Percentiles rank a stretch among this genome's conserved stretches.
phyloP scores from a whole-genome alignment of 2,329 filamentous ascomycete species.

The Stagonosporopsis chrysanthemi region DNA sequence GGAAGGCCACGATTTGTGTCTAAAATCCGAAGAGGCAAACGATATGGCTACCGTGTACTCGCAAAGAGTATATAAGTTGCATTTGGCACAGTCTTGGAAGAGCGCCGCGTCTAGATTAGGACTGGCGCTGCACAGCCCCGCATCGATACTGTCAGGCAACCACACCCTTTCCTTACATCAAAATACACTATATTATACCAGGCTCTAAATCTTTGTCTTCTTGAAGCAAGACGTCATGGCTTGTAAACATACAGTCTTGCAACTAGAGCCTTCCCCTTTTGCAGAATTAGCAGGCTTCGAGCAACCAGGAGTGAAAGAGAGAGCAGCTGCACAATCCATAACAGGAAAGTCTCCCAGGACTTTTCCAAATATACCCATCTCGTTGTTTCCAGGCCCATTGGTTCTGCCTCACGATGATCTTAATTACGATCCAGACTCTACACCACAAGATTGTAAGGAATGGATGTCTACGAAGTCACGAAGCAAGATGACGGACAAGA shows the following conservation, averaged over 20 bases:
- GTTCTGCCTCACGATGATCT: slow-evolving; percentile 68
- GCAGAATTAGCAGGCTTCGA: slow-evolving; percentile 47
- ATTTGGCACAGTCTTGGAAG: background rate
- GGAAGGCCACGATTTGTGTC: background rate
- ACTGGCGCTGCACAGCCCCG: slow-evolving; percentile 4
- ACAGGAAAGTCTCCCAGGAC: slow-evolving; percentile 13
- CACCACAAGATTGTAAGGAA: slow-evolving; percentile 60
- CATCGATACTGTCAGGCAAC: background rate
- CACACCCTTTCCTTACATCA: background rate
- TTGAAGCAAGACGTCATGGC: background rate
- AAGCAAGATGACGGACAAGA: slow-evolving; percentile 57
- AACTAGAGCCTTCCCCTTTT: slow-evolving; percentile 39
- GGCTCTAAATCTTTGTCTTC: background rate
- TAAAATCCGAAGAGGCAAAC: too few relatives aligned
- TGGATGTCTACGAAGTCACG: slow-evolving; percentile 56
- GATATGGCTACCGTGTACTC: background rate
- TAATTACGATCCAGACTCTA: slow-evolving; percentile 59
- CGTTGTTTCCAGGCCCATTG: slow-evolving; percentile 64
- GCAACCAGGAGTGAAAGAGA: slow-evolving; percentile 32
- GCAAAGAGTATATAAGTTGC: background rate
- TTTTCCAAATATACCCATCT: slow-evolving; percentile 15
- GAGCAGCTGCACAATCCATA: slow-evolving; percentile 33
- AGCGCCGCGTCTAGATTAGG: background rate
- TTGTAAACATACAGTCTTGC: background rate
- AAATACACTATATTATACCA: background rate